phyloP scores from a whole-genome alignment of 176 grass and related monocot genomes.

The Oryza longistaminata region DNA sequence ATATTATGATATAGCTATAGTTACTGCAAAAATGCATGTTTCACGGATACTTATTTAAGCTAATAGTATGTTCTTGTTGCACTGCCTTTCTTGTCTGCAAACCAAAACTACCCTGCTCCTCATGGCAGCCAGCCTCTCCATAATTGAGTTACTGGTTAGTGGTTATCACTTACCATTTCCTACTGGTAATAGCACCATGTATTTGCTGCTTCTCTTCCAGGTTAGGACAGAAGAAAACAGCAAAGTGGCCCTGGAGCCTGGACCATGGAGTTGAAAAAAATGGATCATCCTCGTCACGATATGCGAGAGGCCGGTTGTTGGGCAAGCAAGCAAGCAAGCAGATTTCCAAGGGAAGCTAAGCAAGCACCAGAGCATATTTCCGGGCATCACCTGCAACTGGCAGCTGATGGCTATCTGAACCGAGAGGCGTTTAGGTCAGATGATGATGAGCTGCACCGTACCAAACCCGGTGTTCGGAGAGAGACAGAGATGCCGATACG shows the following conservation, averaged over 20 bases:
- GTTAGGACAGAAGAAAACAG: not conserved
- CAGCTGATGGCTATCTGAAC: not conserved
- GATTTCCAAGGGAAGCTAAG: constrained; percentile 5
- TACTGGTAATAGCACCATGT: not conserved
- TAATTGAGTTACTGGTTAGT: not conserved
- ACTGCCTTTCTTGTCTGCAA: not conserved
- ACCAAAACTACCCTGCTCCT: not conserved
- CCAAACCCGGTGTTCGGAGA: constrained; percentile 35
- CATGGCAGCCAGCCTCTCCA: not conserved
- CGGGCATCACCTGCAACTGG: not conserved
- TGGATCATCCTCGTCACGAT: not conserved
- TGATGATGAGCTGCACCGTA: constrained; percentile 55
- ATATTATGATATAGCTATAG: no score
- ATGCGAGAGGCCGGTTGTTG: not conserved
- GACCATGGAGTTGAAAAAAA: not conserved
- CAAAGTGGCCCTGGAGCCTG: not conserved
- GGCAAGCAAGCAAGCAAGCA: not conserved
- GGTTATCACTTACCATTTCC: not conserved
- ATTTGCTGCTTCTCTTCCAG: not conserved
- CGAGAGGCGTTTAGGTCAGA: not conserved
- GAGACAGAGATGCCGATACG: constrained; percentile 19
- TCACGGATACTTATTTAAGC: no score
- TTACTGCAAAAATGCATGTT: no score
- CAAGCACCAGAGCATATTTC: not conserved
- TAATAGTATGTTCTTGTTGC: not conserved